Percentiles rank a stretch among this genome's conserved stretches.
Evolutionary conservation across 163 green algal species (phyloP).

Genomic region (Coccomyxa subellipsoidea): DNA sequence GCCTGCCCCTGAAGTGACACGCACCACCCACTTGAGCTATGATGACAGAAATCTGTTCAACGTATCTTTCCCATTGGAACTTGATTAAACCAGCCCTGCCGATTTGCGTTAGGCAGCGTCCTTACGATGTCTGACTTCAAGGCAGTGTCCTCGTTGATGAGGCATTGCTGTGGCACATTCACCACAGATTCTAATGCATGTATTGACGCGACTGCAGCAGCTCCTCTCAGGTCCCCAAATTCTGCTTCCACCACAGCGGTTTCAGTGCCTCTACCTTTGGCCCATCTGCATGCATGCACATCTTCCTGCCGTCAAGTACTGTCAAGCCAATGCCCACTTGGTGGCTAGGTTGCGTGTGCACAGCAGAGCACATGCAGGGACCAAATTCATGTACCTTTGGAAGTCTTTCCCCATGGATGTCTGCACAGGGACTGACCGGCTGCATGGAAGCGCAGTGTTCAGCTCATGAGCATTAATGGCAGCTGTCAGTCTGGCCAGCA

Average conservation of each 20-base stretch:
- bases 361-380: not conserved
- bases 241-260: not conserved
- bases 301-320: not conserved
- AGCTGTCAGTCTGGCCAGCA: not conserved
- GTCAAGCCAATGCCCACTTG: not conserved
- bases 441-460: not conserved
- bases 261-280: not conserved
- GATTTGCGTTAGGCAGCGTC: not conserved
- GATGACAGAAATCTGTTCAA: not conserved
- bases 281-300: not conserved
- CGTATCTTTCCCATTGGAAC: not conserved
- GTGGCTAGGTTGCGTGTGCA: not conserved
- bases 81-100: not conserved
- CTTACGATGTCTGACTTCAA: not conserved
- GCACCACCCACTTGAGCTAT: not conserved
- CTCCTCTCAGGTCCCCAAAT: not conserved
- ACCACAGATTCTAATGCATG: not conserved
- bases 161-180: not conserved
- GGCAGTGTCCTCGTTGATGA: conserved; percentile 7
- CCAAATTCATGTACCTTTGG: not conserved
- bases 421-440: not conserved
- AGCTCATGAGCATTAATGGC: not conserved
- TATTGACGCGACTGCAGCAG: not conserved
- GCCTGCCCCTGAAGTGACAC: not conserved
- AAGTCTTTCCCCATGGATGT: not conserved